Evolutionary conservation across 208 protist genomes (phyloP).

Genomic region (Trypanosoma lewisi): DNA sequence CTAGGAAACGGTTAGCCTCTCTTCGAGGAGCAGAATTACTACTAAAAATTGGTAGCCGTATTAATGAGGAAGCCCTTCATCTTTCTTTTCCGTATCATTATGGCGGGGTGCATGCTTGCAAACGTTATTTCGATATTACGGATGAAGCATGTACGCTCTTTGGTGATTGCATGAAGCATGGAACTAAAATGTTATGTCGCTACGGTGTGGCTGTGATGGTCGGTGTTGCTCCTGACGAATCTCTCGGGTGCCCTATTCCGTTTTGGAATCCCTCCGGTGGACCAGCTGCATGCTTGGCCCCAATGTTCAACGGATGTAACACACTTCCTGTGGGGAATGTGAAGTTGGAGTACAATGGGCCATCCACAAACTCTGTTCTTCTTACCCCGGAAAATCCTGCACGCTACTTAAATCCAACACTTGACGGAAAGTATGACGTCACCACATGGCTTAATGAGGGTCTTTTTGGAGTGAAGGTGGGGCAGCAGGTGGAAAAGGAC

Average conservation of each 20-base stretch:
- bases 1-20: slow-evolving; percentile 51
- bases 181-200: slow-evolving; percentile 69
- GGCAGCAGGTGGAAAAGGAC: slow-evolving; percentile 29
- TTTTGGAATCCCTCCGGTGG: slow-evolving; percentile 78
- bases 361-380: slow-evolving; percentile 39
- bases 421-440: slow-evolving; percentile 39
- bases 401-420: slow-evolving; percentile 61
- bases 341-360: slow-evolving; percentile 75
- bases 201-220: slow-evolving; percentile 75
- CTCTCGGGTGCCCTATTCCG: slow-evolving; percentile 34
- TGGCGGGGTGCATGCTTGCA: slow-evolving; percentile 58
- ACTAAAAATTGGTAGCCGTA: slow-evolving; percentile 36
- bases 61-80: slow-evolving; percentile 46
- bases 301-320: slow-evolving; percentile 53
- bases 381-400: slow-evolving; percentile 44
- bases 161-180: slow-evolving; percentile 40
- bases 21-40: slow-evolving; percentile 45
- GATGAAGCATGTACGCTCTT: slow-evolving; percentile 37
- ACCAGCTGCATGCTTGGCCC: slow-evolving; percentile 64
- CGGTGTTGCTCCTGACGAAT: slow-evolving; percentile 38
- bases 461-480: slow-evolving; percentile 65
- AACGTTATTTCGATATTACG: slow-evolving; percentile 76
- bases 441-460: slow-evolving; percentile 71
- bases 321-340: slow-evolving; percentile 51
- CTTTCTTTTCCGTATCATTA: slow-evolving; percentile 83